Base-by-base conservation (phyloP, 768 basidiomycete species). In the Pleurotus salmoneostramineus region DNA sequence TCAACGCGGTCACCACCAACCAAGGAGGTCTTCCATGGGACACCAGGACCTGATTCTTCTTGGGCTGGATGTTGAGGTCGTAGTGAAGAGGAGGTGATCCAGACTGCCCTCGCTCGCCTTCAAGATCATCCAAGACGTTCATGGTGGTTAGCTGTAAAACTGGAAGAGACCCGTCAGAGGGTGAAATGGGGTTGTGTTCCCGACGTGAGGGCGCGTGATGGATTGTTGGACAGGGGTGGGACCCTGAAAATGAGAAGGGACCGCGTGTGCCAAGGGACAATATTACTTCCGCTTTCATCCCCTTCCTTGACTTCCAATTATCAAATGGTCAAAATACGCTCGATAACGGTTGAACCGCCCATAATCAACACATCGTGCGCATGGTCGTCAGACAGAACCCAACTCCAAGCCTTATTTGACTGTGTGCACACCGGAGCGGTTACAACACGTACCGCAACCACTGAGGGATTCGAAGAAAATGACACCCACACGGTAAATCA, bases 21-120 rank as follows among this genome's bases (percentile, higher is more conserved):
- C 91, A 93, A 64, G 92, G 91, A 49, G 89, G 89, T 48, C 92
- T 81, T 50, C 92, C 92, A 72, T 94, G 92, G 35, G 89, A 91
- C 49, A 86, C 88, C 36, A 94, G 73, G 27, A 94, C 75, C 2
- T 83, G 89, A 65, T 93, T 94, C 74, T 92, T 86, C 69, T 79
- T 75, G 57, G 79, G 69, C 56, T 80, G 74, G 36, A 78, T 55
- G 52, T 55, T 55, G 10, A 55, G 52, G 31, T 55, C 52, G 34
- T 42, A 55, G 17, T 55, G 52, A 55, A 55, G 37, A 27, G 52
- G 40, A 10, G 52, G 52, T 5, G 52, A 52, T 33, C n/a, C 32
- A 4, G 50, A 42, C 6, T 43, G 36, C 4, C 14, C 15, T 42
- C 36, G 52, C 12, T 33, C 52, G 35, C 37, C 52, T 37, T 34